These are phyloP conservation scores for Xylaria bambusicola DNA, from an alignment of 495 filamentous ascomycete species.

Conservation along the genomic window DNA sequence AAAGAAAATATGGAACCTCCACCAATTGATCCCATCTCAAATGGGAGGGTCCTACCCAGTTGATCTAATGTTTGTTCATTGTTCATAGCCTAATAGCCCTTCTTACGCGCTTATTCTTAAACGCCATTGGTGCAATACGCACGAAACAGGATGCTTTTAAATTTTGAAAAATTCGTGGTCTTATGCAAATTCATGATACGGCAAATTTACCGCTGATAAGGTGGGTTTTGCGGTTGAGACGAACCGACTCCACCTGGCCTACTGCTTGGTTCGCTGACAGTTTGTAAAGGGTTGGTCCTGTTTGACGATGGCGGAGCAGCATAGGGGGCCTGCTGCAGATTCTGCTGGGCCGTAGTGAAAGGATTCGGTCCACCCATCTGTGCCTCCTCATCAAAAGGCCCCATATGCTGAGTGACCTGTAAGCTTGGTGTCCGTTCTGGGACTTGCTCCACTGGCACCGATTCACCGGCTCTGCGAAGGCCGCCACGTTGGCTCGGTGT, in stretches of 20 bases:
- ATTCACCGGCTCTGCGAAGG: conserved; percentile 47
- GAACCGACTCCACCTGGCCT: neutral
- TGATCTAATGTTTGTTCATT: neutral
- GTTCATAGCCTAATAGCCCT: neutral
- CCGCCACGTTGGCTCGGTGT: conserved; percentile 45
- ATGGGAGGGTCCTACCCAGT: neutral
- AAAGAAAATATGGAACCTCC: too few relatives aligned
- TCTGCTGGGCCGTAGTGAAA: conserved; percentile 3
- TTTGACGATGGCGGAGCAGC: neutral
- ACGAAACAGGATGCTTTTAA: conserved; percentile 5
- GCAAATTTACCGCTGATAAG: conserved; percentile 9
- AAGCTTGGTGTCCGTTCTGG: conserved; percentile 28
- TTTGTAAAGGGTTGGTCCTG: neutral
- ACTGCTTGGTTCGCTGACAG: neutral
- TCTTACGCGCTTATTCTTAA: neutral
- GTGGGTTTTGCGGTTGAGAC: conserved; percentile 3
- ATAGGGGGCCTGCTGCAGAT: neutral
- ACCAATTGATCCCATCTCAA: too few relatives aligned
- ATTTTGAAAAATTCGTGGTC: neutral
- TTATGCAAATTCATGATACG: neutral
- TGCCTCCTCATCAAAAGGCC: conserved; percentile 32
- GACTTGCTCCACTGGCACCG: conserved; percentile 30
- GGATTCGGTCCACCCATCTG: conserved; percentile 27
- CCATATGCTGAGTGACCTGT: conserved; percentile 38
- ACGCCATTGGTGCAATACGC: conserved; percentile 12